Conservation (phyloP, 2,329 filamentous ascomycete species). For the Cytospora mali region DNA sequence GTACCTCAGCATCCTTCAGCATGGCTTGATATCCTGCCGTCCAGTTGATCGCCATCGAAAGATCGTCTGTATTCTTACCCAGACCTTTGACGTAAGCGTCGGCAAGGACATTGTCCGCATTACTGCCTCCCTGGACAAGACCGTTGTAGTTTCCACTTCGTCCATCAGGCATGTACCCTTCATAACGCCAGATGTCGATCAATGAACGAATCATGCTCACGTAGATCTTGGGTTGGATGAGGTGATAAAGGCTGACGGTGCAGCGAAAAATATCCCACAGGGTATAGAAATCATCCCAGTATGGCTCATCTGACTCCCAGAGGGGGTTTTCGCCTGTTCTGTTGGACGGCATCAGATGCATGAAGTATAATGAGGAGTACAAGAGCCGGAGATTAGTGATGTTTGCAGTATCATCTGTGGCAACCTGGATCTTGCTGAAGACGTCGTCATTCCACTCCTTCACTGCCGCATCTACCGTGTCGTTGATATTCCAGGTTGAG, state of each 20-base stretch:
- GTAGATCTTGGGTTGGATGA: constrained; percentile 66
- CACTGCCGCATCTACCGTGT: constrained; percentile 43
- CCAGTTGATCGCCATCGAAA: constrained; percentile 61
- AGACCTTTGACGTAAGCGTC: constrained; percentile 72
- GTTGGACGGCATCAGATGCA: constrained; percentile 64
- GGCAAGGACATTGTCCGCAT: constrained; percentile 69
- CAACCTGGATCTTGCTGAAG: constrained; percentile 46
- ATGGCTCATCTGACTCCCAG: constrained; percentile 68
- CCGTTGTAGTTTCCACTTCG: constrained; percentile 70
- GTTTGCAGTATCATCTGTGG: constrained; percentile 42
- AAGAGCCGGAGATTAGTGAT: constrained; percentile 52
- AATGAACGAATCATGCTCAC: constrained; percentile 70
- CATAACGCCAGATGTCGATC: constrained; percentile 67
- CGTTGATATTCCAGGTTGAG: constrained; percentile 43
- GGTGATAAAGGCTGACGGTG: constrained; percentile 70
- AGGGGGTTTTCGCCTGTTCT: constrained; percentile 69
- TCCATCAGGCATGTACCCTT: constrained; percentile 71
- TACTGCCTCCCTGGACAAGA: constrained; percentile 74
- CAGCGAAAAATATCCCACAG: constrained; percentile 74
- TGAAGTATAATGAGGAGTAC: constrained; percentile 62
- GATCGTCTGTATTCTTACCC: constrained; percentile 55
- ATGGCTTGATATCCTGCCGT: constrained; percentile 69
- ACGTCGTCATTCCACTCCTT: constrained; percentile 50
- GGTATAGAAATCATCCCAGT: constrained; percentile 76
- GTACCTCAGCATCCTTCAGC: constrained; percentile 70